phyloP scores from a whole-genome alignment of 257 asterid genomes.

The Fraxinus anomala region DNA sequence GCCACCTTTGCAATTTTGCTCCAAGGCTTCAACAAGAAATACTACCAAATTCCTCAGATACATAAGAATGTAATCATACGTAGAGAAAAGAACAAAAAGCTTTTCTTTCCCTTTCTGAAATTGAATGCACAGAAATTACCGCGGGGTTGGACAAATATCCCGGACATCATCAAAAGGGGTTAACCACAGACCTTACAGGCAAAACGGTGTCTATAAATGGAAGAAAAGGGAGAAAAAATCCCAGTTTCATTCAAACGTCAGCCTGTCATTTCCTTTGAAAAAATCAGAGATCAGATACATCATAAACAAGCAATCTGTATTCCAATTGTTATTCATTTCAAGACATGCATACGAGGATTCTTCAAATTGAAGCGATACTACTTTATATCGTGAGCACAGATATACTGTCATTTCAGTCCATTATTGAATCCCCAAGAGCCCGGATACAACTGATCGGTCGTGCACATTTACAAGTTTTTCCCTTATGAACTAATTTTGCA shows the following conservation, averaged over 20 bases:
- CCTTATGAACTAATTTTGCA: neutral
- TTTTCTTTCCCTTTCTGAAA: neutral
- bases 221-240: neutral
- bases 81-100: neutral
- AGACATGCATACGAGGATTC: neutral
- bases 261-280: neutral
- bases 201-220: neutral
- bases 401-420: neutral
- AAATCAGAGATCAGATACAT: no score
- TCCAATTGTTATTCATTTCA: neutral
- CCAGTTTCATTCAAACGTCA: neutral
- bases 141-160: neutral
- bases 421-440: neutral
- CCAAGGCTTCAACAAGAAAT: neutral
- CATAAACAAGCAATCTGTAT: neutral
- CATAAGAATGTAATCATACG: neutral
- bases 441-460: neutral
- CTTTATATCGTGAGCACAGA: neutral
- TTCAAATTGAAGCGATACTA: neutral
- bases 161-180: neutral
- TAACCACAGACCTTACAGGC: neutral
- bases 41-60: neutral
- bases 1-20: slow-evolving; percentile 1
- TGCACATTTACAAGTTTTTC: neutral
- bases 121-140: neutral